These are phyloP conservation scores for Irpex lacteus DNA, from an alignment of 1,284 basidiomycete species.

Conservation along the genomic window DNA sequence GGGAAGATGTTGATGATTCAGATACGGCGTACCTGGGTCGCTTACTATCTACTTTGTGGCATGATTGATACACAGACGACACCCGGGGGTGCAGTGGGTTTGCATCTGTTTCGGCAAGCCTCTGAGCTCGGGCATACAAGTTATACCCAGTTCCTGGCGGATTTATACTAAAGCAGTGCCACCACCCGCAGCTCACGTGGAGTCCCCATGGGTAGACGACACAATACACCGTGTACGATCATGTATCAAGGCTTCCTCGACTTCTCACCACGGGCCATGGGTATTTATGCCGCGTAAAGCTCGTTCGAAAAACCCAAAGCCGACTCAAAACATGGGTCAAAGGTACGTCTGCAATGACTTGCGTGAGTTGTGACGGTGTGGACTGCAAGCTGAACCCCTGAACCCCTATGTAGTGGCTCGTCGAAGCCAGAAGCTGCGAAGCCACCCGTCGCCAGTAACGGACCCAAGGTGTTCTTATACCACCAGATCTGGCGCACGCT, in stretches of 20 bases:
- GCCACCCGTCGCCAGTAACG: background rate
- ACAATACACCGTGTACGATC: background rate
- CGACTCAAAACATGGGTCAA: background rate
- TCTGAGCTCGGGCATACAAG: background rate
- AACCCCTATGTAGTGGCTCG: background rate
- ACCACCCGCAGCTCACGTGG: background rate
- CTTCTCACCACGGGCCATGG: background rate
- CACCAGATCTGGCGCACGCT: constrained; percentile 1
- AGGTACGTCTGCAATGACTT: background rate
- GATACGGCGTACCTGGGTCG: too few species aligned
- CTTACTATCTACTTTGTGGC: too few species aligned
- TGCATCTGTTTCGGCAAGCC: background rate
- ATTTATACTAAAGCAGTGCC: background rate
- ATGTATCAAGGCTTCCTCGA: background rate
- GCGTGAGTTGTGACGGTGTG: too few species aligned
- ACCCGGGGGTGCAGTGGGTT: background rate
- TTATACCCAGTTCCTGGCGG: background rate
- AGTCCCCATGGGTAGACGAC: background rate
- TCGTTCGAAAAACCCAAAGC: background rate
- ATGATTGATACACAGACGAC: background rate
- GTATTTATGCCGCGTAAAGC: background rate
- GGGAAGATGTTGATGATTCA: too few species aligned
- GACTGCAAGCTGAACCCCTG: too few species aligned
- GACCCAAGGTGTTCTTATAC: background rate
- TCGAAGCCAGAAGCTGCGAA: background rate